phyloP scores from a whole-genome alignment of 2,329 filamentous ascomycete species.

The Curvularia sp. region DNA sequence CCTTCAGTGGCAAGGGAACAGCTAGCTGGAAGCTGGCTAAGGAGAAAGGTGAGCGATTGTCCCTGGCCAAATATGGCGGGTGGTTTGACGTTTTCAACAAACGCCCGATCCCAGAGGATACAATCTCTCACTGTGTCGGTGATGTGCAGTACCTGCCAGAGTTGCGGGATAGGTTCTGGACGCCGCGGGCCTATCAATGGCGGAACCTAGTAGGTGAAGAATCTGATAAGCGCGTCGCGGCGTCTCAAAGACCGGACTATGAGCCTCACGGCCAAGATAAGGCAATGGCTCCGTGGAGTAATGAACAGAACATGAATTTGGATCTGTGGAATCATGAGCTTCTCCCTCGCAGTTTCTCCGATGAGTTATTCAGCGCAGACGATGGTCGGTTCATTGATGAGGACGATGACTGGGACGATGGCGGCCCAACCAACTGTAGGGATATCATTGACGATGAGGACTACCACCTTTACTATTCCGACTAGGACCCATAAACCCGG shows the following conservation, averaged over 20 bases:
- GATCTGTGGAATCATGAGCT: conserved; percentile 34
- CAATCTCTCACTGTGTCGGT: conserved; percentile 36
- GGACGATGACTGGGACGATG: neutral
- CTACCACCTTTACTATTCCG: conserved; percentile 4
- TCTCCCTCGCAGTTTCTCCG: neutral
- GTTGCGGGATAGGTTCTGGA: conserved; percentile 9
- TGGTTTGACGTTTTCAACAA: conserved; percentile 39
- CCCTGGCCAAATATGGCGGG: conserved; percentile 34
- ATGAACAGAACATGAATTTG: conserved; percentile 31
- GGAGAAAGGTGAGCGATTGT: conserved; percentile 32
- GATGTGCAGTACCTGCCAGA: conserved; percentile 33
- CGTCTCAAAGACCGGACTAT: conserved; percentile 25
- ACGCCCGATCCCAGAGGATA: conserved; percentile 37
- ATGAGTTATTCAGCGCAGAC: neutral
- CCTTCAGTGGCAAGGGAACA: neutral
- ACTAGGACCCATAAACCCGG: neutral
- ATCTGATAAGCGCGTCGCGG: conserved; percentile 18
- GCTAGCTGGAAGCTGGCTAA: conserved; percentile 18
- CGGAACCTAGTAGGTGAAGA: conserved; percentile 6
- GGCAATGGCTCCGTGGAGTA: conserved; percentile 28
- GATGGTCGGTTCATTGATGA: no score
- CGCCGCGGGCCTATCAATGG: neutral
- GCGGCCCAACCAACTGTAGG: neutral
- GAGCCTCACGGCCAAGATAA: conserved; percentile 31
- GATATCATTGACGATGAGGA: neutral